Evolutionary conservation across 1,139 yeast species (phyloP), one percentile per base, ranked within the genome.

Genomic region (Hanseniaspora gamundiae): DNA sequence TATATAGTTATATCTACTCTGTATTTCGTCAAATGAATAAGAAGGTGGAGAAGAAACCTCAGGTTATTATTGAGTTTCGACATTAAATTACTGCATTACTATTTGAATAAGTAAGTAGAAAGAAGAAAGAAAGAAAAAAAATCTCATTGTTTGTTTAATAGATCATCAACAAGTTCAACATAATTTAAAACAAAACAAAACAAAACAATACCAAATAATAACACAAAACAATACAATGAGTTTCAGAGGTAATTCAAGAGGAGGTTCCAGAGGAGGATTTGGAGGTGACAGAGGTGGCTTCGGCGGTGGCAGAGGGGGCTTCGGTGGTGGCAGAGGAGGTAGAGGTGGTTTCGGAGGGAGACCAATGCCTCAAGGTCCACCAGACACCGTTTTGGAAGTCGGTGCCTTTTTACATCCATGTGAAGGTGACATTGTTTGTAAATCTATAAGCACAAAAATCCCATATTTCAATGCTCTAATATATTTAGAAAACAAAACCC

Each of bases 391-490:
- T 35, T 74, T 84, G 57, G 98, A 91, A 67, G 84, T 93, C 94
- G 99, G 99, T 48, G 63, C 83, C 20, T 93, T 87, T 63, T 58
- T 86, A 65, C 95, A 88, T 64, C 74, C 94, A 13, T 88, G 95
- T 65, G 99, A 93, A 67, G 96, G 95, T 49, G 98, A 93, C 61
- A 83, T 93, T 61, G 94, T 93, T 45, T 91, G 97, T 70, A 86
- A 91, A 60, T 86, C 96, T 42, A 84, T 84, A 59, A 91, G 91
- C 66, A 77, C 85, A 49, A 91, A 91, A 71, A 74, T 93, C 54
- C 99, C 99, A 57, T 93, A 91, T 66, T 93, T 93, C 76, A 93
- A 93, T 68, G 99, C 99, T 26, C 98, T 98, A 62, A 88, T 93
- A 60, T 93, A 82, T 65, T 76, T 91, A 55, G 97, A 91, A 65